Percentiles rank a stretch among this genome's conserved stretches.
These are phyloP conservation scores for Rhodomyrtus tomentosa DNA, from an alignment of 345 rosid genomes.

Conservation along the genomic window DNA sequence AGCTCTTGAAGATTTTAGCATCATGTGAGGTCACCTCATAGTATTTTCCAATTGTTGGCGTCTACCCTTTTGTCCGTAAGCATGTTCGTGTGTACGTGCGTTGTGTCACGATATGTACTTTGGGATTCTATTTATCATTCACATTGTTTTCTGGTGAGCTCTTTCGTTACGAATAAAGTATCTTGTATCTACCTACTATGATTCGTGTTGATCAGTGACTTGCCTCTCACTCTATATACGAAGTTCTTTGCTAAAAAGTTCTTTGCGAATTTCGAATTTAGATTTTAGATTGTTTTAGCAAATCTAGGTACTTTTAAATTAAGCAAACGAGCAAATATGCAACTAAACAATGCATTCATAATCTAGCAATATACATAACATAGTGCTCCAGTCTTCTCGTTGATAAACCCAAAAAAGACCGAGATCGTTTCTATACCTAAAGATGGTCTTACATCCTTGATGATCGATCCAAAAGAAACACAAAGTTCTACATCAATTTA, in stretches of 20 bases:
- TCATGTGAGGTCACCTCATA: not conserved
- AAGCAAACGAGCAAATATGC: not conserved
- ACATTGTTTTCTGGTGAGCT: not conserved
- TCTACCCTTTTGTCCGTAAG: not conserved
- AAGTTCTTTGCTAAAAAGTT: not conserved
- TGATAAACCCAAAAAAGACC: not conserved
- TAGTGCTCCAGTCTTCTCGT: not conserved
- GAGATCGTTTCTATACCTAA: not conserved
- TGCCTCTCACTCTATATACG: not conserved
- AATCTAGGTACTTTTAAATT: not conserved
- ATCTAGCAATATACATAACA: not conserved
- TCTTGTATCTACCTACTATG: not conserved
- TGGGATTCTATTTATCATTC: not conserved
- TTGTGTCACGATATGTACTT: not conserved
- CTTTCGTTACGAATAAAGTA: not conserved
- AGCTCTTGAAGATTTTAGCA: conserved; percentile 2
- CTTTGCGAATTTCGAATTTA: not conserved
- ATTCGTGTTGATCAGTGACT: not conserved
- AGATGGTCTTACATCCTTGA: not conserved
- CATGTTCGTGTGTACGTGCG: not conserved
- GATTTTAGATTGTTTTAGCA: not conserved
- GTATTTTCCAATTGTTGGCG: not conserved
- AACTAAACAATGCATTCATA: not conserved
- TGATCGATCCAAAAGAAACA: not conserved
- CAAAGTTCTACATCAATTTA: not conserved